phyloP scores from a whole-genome alignment of 192 early-diverging fungal species.

The Coemansia sp. region DNA sequence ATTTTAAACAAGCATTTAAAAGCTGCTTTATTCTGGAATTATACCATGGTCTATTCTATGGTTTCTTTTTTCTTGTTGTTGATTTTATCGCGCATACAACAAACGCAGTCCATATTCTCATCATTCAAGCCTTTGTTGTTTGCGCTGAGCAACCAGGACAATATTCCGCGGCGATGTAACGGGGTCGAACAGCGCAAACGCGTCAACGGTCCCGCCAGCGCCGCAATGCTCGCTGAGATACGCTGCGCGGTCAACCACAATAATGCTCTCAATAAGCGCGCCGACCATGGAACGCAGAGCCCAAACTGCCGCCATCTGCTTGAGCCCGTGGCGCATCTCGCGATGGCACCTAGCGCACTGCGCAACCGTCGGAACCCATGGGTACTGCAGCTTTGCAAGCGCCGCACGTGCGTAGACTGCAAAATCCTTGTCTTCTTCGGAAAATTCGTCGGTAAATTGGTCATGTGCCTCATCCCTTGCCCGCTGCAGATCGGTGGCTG shows the following conservation, averaged over 20 bases:
- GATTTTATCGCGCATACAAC: background rate
- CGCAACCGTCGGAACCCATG: slow-evolving; percentile 39
- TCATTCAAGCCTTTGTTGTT: background rate
- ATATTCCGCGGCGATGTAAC: slow-evolving; percentile 48
- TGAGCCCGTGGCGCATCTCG: slow-evolving; percentile 37
- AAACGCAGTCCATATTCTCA: background rate
- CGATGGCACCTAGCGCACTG: slow-evolving; percentile 39
- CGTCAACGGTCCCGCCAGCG: slow-evolving; percentile 18
- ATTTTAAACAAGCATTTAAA: background rate
- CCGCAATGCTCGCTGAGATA: slow-evolving; percentile 60
- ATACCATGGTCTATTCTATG: too few relatives aligned
- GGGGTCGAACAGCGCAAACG: slow-evolving; percentile 48
- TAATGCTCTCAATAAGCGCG: slow-evolving; percentile 72
- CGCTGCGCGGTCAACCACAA: slow-evolving; percentile 75
- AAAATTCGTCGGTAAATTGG: background rate
- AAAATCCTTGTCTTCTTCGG: slow-evolving; percentile 35
- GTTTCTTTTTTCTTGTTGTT: background rate
- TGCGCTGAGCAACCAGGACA: slow-evolving; percentile 40
- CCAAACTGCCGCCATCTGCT: slow-evolving; percentile 77
- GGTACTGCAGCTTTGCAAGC: slow-evolving; percentile 56
- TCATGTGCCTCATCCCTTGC: slow-evolving; percentile 7
- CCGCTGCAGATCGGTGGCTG: slow-evolving; percentile 54
- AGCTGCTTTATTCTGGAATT: too few relatives aligned
- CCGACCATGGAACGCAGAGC: slow-evolving; percentile 75
- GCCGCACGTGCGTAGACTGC: slow-evolving; percentile 61